Conservation (phyloP, 768 basidiomycete genomes). For the Mycena albidolilacea region DNA sequence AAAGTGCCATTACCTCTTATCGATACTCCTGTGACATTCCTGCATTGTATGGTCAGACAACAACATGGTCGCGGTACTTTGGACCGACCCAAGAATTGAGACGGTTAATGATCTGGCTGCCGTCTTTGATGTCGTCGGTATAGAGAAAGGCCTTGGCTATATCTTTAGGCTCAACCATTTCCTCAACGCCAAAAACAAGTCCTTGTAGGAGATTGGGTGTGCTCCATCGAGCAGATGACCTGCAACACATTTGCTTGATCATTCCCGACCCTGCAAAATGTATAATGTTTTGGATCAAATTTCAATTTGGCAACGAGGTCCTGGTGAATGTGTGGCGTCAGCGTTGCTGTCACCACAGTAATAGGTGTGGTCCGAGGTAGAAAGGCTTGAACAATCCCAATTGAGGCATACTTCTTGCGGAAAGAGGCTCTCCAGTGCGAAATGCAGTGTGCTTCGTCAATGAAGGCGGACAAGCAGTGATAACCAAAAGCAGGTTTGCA, state of each 20-base stretch:
- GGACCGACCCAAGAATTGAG: conserved; percentile 37
- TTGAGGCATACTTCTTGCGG: conserved; percentile 47
- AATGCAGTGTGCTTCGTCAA: conserved; percentile 16
- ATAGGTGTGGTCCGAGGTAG: conserved; percentile 48
- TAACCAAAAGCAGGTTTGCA: not conserved
- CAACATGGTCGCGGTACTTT: conserved; percentile 29
- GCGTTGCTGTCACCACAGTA: conserved; percentile 52
- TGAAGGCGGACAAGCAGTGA: not conserved
- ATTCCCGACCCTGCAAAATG: conserved; percentile 48
- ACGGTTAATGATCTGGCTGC: conserved; percentile 45
- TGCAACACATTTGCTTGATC: conserved; percentile 52
- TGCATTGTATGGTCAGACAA: conserved; percentile 44
- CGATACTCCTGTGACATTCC: too few relatives aligned
- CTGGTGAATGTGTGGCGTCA: conserved; percentile 43
- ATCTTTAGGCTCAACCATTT: conserved; percentile 21
- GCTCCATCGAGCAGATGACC: conserved; percentile 50
- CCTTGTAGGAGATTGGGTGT: conserved; percentile 49
- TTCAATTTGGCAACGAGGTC: conserved; percentile 50
- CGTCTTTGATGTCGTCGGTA: conserved; percentile 45
- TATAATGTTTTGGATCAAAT: conserved; percentile 37
- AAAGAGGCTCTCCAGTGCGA: conserved; percentile 53
- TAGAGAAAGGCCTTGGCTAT: conserved; percentile 51
- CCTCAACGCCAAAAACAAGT: conserved; percentile 52
- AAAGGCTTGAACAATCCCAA: conserved; percentile 48
- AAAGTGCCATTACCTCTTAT: too few relatives aligned